Evolutionary conservation across 805 yeast species (phyloP), one percentile per base, ranked within the genome.

Genomic region (Metschnikowia henanensis): DNA sequence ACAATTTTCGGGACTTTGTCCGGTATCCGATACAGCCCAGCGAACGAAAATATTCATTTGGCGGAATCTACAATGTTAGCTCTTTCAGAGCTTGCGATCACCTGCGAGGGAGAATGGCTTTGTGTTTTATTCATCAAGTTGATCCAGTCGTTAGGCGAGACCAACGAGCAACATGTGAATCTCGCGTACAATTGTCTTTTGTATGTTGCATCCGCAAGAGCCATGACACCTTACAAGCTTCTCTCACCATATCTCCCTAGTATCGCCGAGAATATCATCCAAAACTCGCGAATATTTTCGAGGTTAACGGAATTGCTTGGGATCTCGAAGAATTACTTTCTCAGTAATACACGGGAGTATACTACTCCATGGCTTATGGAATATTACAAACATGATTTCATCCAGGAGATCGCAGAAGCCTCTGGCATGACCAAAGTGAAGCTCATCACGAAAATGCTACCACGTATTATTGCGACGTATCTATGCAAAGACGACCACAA

Each of bases 241-340:
- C 67, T 89, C 17, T 80, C 87, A 6, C 96, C 96, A 0, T 87
- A 80, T 48, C 74, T 94, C 55, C 90, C 92, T 2, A 76, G 83
- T 28, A 70, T 90, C 6, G 77, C 91, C 30, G 76, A 80, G 33
- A 75, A 76, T 19, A 72, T 88, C 15, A 81, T 88, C 3, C 79
- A 79, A 49, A 77, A 77, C 42, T 79, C 82, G 0, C 65, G 72
- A 4, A 67, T 86, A 41, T 74, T 88, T 21, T 70, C 70, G 20
- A 75, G 78, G 45, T 70, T 92, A 15, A 78, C 90, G 6, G 81
- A 79, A 21, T 66, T 88, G 9, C 72, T 89, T 16, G 85, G 81
- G 0, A 77, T 88, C 35, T 73, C 86, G 2, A 68, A 74, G 3
- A 72, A 70, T 16, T 79, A 79, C 16, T 85, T 94, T 40, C 66